phyloP scores from a whole-genome alignment of 306 rosid species.

The Quercus engelmannii region DNA sequence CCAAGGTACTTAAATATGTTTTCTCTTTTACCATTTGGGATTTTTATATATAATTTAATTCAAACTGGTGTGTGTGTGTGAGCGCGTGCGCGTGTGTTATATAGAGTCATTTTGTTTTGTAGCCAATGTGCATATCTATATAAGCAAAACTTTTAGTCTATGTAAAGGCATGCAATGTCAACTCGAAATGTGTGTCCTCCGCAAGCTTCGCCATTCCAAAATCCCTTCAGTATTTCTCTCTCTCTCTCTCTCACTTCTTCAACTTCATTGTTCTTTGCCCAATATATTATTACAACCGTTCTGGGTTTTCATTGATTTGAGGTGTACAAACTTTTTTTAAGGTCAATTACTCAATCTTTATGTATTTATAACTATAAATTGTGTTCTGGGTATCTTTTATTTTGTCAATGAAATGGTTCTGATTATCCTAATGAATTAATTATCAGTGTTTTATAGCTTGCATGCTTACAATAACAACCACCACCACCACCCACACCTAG shows the following conservation, averaged over 20 bases:
- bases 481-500: too few species aligned
- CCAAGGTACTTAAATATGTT: too few species aligned
- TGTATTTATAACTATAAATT: not conserved
- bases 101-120: too few species aligned
- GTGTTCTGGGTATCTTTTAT: not conserved
- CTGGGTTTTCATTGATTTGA: not conserved
- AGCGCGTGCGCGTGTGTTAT: too few species aligned
- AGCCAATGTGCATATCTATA: too few species aligned
- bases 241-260: not conserved
- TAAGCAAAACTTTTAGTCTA: too few species aligned
- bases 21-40: too few species aligned
- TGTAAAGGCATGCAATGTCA: too few species aligned
- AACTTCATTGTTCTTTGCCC: not conserved
- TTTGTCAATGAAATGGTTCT: not conserved
- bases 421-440: not conserved
- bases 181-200: slow-evolving; percentile 12
- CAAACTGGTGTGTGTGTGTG: too few species aligned
- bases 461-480: too few species aligned
- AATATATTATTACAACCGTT: not conserved
- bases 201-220: slow-evolving; percentile 50
- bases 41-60: too few species aligned
- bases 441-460: not conserved
- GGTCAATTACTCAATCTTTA: not conserved
- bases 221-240: slow-evolving; percentile 20
- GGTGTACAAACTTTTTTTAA: not conserved